Percentiles rank a stretch among this genome's conserved stretches.
These are phyloP conservation scores for Chrysochromulina parva DNA, from an alignment of 78 protist species.

Conservation along the genomic window DNA sequence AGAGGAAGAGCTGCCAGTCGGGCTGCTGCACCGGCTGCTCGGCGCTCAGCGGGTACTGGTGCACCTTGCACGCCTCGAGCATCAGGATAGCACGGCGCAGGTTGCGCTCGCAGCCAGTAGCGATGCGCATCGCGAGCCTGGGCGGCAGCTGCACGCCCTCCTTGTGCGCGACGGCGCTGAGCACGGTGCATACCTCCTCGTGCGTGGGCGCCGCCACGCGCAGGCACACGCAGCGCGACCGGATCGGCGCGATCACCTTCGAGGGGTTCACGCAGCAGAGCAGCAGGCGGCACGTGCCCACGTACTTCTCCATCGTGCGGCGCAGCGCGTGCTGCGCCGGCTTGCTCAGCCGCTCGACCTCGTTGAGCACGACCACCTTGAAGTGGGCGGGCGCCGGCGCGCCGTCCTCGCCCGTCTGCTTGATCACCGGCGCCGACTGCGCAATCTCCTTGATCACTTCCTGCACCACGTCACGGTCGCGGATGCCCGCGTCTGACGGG, in stretches of 20 bases:
- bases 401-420: background rate
- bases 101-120: conserved; percentile 70
- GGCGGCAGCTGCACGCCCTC: conserved; percentile 24
- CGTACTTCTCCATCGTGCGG: conserved; percentile 96
- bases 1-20: conserved; percentile 88
- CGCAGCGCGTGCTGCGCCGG: conserved; percentile 98
- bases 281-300: conserved; percentile 78
- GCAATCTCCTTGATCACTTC: conserved; percentile 95
- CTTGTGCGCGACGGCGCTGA: background rate
- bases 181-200: conserved; percentile 38
- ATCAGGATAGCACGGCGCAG: conserved; percentile 86
- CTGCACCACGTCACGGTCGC: conserved; percentile 88
- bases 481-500: conserved; percentile 91
- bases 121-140: conserved; percentile 43
- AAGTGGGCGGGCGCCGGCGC: background rate
- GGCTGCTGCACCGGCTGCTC: conserved; percentile 46
- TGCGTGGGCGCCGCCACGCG: conserved; percentile 88
- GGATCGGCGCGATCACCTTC: conserved; percentile 89
- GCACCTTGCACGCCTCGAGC: conserved; percentile 75
- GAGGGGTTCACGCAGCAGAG: conserved; percentile 65
- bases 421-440: conserved; percentile 62
- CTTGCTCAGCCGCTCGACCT: conserved; percentile 82
- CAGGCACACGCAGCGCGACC: conserved; percentile 90
- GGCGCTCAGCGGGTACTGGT: conserved; percentile 54
- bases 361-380: conserved; percentile 87